A percentile compares a stretch with the other conserved stretches of the same genome.
phyloP scores from a whole-genome alignment of 139 green algal species.

The Pseudopediastrum boryanum region DNA sequence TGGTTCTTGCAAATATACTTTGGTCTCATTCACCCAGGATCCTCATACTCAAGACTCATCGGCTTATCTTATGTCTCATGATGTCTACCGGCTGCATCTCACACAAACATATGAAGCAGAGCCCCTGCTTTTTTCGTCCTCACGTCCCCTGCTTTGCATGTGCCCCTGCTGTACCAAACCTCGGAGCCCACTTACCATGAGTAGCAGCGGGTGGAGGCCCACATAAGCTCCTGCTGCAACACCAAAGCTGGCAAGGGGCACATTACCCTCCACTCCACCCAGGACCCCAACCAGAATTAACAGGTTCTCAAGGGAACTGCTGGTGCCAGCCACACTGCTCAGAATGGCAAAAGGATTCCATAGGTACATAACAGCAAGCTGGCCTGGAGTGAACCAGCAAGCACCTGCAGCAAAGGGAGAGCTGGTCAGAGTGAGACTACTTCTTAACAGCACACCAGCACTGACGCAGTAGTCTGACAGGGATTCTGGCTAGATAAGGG shows the following conservation, averaged over 20 bases:
- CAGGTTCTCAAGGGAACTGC: slow-evolving; percentile 45
- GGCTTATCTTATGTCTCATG: too few relatives aligned
- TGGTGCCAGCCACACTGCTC: slow-evolving; percentile 40
- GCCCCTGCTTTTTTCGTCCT: slow-evolving; percentile 1
- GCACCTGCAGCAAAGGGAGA: slow-evolving; percentile 7
- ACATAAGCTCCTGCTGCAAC: slow-evolving; percentile 47
- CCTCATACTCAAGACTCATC: too few relatives aligned
- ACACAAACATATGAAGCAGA: too few relatives aligned
- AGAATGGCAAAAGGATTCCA: slow-evolving; percentile 57
- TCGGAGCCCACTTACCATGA: slow-evolving; percentile 44
- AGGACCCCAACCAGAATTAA: slow-evolving; percentile 36
- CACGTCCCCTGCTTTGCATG: neutral
- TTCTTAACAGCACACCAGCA: neutral
- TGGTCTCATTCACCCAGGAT: too few relatives aligned
- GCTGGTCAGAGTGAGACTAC: neutral
- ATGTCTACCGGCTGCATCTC: too few relatives aligned
- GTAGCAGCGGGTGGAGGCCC: slow-evolving; percentile 45
- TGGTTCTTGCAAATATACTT: too few relatives aligned
- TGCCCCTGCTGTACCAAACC: neutral
- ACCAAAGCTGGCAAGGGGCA: slow-evolving; percentile 25
- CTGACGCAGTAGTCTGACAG: neutral
- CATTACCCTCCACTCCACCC: slow-evolving; percentile 1
- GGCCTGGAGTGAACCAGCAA: neutral
- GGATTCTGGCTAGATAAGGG: neutral
- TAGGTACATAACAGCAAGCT: slow-evolving; percentile 45